Conservation (phyloP, 2,329 filamentous ascomycete genomes). For the Clonostachys byssicola region DNA sequence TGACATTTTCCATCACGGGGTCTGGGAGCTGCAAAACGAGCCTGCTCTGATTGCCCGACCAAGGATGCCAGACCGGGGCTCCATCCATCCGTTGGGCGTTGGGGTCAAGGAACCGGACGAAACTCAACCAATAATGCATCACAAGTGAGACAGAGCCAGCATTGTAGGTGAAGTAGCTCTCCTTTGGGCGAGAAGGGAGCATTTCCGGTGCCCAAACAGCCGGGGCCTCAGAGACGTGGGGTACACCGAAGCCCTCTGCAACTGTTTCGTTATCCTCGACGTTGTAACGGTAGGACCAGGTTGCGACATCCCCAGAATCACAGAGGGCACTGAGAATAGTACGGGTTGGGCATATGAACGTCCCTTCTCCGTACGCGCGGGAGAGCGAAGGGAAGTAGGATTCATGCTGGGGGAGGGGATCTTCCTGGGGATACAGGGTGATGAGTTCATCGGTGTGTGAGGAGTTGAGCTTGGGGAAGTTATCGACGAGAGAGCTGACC, state of each 20-base stretch:
- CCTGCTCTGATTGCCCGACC: slow-evolving; percentile 21
- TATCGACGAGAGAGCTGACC: slow-evolving; percentile 34
- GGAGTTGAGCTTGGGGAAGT: slow-evolving; percentile 37
- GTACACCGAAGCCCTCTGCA: slow-evolving; percentile 36
- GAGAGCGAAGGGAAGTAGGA: slow-evolving; percentile 37
- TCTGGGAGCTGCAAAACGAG: slow-evolving; percentile 32
- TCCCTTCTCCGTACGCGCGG: slow-evolving; percentile 38
- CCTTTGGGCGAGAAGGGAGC: slow-evolving; percentile 9
- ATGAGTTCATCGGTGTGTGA: slow-evolving; percentile 27
- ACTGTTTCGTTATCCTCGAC: slow-evolving; percentile 31
- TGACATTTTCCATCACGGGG: slow-evolving; percentile 30
- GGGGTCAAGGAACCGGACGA: slow-evolving; percentile 39
- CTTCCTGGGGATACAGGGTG: slow-evolving; percentile 29
- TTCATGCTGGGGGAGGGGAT: slow-evolving; percentile 27
- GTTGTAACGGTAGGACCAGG: slow-evolving; percentile 46
- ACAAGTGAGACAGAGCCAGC: slow-evolving; percentile 36
- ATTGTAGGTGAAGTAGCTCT: slow-evolving; percentile 39
- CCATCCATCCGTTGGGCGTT: slow-evolving; percentile 24
- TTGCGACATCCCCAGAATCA: slow-evolving; percentile 10
- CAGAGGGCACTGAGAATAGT: slow-evolving; percentile 26
- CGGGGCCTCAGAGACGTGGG: slow-evolving; percentile 40
- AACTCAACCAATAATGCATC: slow-evolving; percentile 46
- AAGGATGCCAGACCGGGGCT: slow-evolving; percentile 35
- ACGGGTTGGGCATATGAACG: slow-evolving; percentile 37
- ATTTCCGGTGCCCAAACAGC: slow-evolving; percentile 44